phyloP scores from a whole-genome alignment of 2,329 filamentous ascomycete genomes.

The Aspergillus uvarum region DNA sequence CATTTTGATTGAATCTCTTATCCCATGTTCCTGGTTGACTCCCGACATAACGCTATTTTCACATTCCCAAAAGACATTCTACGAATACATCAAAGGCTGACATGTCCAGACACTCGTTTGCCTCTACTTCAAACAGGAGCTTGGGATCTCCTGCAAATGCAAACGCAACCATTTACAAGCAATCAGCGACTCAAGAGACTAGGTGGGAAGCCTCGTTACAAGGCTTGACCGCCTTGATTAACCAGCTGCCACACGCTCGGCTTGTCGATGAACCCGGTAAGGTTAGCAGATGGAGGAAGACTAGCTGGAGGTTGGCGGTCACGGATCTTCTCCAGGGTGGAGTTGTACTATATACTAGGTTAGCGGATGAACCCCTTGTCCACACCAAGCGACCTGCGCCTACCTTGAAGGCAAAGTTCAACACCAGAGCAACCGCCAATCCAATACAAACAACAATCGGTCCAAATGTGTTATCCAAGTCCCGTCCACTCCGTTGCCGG shows the following conservation, averaged over 20 bases:
- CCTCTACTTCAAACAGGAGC: neutral
- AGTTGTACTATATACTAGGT: conserved; percentile 29
- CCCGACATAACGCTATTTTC: neutral
- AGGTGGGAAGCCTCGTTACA: conserved; percentile 8
- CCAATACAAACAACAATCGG: conserved; percentile 80
- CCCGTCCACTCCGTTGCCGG: conserved; percentile 77
- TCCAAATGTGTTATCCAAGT: conserved; percentile 87
- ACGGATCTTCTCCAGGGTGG: conserved; percentile 25
- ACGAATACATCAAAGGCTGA: neutral
- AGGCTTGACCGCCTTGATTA: conserved; percentile 25
- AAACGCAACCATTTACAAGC: neutral
- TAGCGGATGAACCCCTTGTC: conserved; percentile 4
- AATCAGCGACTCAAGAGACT: neutral
- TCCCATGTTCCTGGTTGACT: neutral
- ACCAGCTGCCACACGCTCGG: conserved; percentile 15
- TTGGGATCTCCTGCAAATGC: neutral
- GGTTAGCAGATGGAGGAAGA: neutral
- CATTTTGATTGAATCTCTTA: neutral
- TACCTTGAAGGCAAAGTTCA: conserved; percentile 85
- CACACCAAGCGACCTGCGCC: conserved; percentile 25
- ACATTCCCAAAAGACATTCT: neutral
- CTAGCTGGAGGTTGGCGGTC: conserved; percentile 15
- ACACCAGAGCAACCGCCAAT: conserved; percentile 71
- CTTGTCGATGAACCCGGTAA: conserved; percentile 4
- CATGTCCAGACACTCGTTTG: neutral